phyloP scores from a whole-genome alignment of 2,329 filamentous ascomycete species.

The Pestalotiopsis sp. region DNA sequence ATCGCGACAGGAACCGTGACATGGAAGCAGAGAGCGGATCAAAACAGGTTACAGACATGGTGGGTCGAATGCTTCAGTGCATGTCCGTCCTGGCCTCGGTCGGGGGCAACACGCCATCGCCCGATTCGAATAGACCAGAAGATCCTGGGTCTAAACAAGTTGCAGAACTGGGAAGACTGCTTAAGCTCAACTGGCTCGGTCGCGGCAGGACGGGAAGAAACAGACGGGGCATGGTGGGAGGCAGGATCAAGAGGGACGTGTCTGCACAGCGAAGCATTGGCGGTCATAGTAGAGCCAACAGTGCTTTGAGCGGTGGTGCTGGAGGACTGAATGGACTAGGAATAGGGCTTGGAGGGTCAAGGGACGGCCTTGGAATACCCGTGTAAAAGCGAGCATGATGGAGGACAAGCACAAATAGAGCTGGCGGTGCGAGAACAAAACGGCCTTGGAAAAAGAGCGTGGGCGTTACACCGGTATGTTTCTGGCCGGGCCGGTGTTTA shows the following conservation, averaged over 20 bases:
- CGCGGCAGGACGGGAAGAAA: slow-evolving; percentile 88
- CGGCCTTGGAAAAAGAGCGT: neutral
- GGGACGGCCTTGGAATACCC: slow-evolving; percentile 29
- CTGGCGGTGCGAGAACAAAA: neutral
- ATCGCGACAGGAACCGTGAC: slow-evolving; percentile 41
- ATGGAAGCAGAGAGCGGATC: slow-evolving; percentile 65
- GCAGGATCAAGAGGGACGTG: slow-evolving; percentile 51
- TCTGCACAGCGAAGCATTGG: slow-evolving; percentile 16
- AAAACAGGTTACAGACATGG: slow-evolving; percentile 87
- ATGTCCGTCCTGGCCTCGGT: slow-evolving; percentile 86
- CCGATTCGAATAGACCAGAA: slow-evolving; percentile 18
- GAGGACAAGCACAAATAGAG: neutral
- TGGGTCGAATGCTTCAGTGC: slow-evolving; percentile 94
- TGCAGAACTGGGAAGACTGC: slow-evolving; percentile 78
- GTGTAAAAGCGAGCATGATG: slow-evolving; percentile 15
- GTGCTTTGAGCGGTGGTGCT: slow-evolving; percentile 15
- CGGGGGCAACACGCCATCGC: slow-evolving; percentile 35
- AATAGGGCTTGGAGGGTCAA: slow-evolving; percentile 16
- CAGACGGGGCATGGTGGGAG: slow-evolving; percentile 84
- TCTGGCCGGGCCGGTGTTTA: neutral
- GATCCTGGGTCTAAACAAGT: slow-evolving; percentile 79
- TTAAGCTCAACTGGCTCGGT: slow-evolving; percentile 97
- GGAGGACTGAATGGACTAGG: slow-evolving; percentile 10
- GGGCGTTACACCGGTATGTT: neutral
- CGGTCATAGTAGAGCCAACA: slow-evolving; percentile 2